Evolutionary conservation across 352 stramenopile genomes (phyloP).

Genomic region (Sclerospora graminicola): DNA sequence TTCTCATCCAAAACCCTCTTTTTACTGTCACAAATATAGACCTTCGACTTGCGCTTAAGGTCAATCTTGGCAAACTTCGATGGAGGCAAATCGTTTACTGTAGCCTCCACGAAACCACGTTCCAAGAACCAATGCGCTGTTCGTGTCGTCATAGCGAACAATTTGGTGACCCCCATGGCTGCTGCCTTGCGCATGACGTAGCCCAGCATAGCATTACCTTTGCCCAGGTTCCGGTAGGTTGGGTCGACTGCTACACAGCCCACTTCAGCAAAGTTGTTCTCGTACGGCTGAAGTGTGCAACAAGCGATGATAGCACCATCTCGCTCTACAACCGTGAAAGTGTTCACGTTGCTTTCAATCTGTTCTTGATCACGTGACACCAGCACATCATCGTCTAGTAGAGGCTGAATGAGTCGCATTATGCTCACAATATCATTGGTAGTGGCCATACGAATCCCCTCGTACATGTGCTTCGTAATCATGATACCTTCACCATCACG

Average conservation of each 20-base stretch:
- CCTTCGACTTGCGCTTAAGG: conserved; percentile 76
- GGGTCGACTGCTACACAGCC: conserved; percentile 86
- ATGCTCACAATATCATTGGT: conserved; percentile 88
- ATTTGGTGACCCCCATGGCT: conserved; percentile 76
- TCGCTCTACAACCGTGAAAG: conserved; percentile 81
- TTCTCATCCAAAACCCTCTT: conserved; percentile 78
- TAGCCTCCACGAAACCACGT: conserved; percentile 88
- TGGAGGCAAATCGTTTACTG: conserved; percentile 78
- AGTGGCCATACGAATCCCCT: conserved; percentile 89
- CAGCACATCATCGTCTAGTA: conserved; percentile 82
- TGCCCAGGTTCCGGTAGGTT: conserved; percentile 73
- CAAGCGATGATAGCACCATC: conserved; percentile 86
- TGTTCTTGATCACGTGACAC: conserved; percentile 83
- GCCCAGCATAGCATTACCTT: conserved; percentile 86
- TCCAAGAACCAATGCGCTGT: conserved; percentile 99
- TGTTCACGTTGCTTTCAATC: conserved; percentile 84
- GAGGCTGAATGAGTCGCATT: conserved; percentile 81
- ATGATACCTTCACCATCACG: conserved; percentile 94
- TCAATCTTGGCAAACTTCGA: conserved; percentile 75
- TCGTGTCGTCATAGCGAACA: conserved; percentile 97
- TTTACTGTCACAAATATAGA: conserved; percentile 84
- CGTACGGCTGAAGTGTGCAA: conserved; percentile 83
- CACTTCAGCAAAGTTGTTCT: conserved; percentile 86
- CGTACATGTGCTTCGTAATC: conserved; percentile 95
- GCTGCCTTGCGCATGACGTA: conserved; percentile 86